Conservation (phyloP, 192 early-diverging fungal genomes). For the Jimgerdemannia flammicorona region DNA sequence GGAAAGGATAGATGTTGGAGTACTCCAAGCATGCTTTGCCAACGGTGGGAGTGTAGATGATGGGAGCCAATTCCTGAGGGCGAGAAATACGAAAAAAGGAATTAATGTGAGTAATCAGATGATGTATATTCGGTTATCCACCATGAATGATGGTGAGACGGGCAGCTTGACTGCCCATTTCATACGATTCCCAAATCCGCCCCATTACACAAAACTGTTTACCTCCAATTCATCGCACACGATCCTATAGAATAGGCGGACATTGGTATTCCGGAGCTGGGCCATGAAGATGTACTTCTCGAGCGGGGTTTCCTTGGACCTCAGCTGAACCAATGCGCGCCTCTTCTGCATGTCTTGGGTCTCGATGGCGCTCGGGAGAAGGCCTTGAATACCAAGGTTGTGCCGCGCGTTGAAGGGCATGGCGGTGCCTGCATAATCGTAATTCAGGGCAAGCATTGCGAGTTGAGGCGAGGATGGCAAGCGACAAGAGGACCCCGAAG, state of each 20-base stretch:
- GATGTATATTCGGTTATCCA: no score
- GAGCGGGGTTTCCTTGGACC: conserved; percentile 60
- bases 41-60: conserved; percentile 86
- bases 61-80: conserved; percentile 64
- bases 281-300: conserved; percentile 88
- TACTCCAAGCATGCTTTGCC: conserved; percentile 83
- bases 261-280: conserved; percentile 75
- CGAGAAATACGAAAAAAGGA: neutral
- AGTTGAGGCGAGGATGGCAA: neutral
- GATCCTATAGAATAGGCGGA: conserved; percentile 80
- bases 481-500: neutral
- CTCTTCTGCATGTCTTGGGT: conserved; percentile 68
- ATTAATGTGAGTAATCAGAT: no score
- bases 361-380: conserved; percentile 74
- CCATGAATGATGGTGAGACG: no score
- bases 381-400: conserved; percentile 61
- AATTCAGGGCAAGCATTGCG: neutral
- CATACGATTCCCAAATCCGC: no score
- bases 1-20: conserved; percentile 84
- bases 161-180: no score
- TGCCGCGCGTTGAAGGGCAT: conserved; percentile 43
- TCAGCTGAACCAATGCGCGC: conserved; percentile 68
- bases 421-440: conserved; percentile 51
- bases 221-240: conserved; percentile 74
- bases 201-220: conserved; percentile 11